Base-by-base conservation (phyloP, 345 rosid genomes). In the Brassica cretica region DNA sequence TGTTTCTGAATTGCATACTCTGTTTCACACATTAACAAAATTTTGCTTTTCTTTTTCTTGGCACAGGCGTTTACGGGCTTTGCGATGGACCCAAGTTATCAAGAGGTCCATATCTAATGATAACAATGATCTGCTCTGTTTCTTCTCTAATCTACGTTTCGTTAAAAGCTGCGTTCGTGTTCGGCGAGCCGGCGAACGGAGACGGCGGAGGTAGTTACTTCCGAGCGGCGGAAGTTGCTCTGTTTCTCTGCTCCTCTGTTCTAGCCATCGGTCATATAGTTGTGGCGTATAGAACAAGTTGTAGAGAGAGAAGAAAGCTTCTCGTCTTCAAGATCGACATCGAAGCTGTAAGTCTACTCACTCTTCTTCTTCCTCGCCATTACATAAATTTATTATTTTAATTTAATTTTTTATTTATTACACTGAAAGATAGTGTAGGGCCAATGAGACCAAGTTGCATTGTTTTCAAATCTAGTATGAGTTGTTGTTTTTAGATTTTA, bases 321-420 rank as follows among this genome's bases (percentile, higher is more conserved):
- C 86, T 91, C 55, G 98, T 95, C 18, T 95, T 86, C 87, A 92
- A 89, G 84, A 95, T 95, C 75, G 99, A 92, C 84, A 92, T 91
- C 18, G 99, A 95, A 93, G 91, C 98, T 21, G 99, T 92, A 86
- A 90, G 98, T 86, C 49, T 74, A 64, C 27, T 74, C 27, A 56
- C 18, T 5, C 68, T 27, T 37, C 68, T 55, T 62, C 63, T 58
- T 15, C 6, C 24, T 19, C 19, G 35, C 69, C 76, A 69, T 80
- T 71, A 59, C 64, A 56, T 0, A 64, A 65, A 65, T 30, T 62
- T 46, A 73, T 37, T 66, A 10, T 46, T 55, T 49, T 80, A 16
- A n/a, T 25, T 33, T 12, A 10, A 78, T 55, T 14, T 35, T 3
- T 21, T 19, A 9, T 70, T 70, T 4, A 27, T 75, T 69, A 64